A percentile compares a stretch with the other conserved stretches of the same genome.
Evolutionary conservation across 2,329 filamentous ascomycete genomes (phyloP).

Genomic region (Calcarisporium arbuscula): DNA sequence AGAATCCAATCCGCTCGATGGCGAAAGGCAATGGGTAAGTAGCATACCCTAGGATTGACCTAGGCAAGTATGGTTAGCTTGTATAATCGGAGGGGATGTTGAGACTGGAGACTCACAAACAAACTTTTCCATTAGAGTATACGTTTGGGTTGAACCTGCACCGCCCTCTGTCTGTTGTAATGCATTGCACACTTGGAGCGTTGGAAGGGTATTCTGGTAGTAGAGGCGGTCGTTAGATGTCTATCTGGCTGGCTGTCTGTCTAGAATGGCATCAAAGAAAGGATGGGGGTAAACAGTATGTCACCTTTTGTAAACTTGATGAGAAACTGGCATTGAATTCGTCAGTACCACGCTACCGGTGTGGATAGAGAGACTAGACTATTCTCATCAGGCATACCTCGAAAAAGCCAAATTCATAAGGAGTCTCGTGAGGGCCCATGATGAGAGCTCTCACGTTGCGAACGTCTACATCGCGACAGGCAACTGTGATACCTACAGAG

Average conservation of each 20-base stretch:
- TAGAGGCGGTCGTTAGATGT: not conserved
- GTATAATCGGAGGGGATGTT: not conserved
- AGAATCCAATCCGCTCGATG: not conserved
- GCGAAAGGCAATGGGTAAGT: not conserved
- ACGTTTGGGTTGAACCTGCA: slow-evolving; percentile 97
- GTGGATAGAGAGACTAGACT: not conserved
- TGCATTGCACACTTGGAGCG: slow-evolving; percentile 55
- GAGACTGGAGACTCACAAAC: slow-evolving; percentile 57
- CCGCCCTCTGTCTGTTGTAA: slow-evolving; percentile 82
- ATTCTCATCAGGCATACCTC: slow-evolving; percentile 55
- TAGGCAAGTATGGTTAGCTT: slow-evolving; percentile 25
- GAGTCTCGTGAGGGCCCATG: slow-evolving; percentile 86
- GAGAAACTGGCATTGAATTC: slow-evolving; percentile 49
- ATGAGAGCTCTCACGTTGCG: slow-evolving; percentile 83
- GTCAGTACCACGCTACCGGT: slow-evolving; percentile 3
- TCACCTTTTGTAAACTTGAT: slow-evolving; percentile 72
- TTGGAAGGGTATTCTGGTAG: slow-evolving; percentile 71
- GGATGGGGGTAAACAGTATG: not conserved
- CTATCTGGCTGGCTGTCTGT: no score
- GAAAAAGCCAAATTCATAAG: slow-evolving; percentile 96
- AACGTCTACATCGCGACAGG: slow-evolving; percentile 81
- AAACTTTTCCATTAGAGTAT: slow-evolving; percentile 85
- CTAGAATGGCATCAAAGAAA: slow-evolving; percentile 7
- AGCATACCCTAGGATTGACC: slow-evolving; percentile 76
- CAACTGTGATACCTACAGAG: slow-evolving; percentile 69